A percentile compares a stretch with the other conserved stretches of the same genome.
These are phyloP conservation scores for Poterioochromonas sp. DNA, from an alignment of 352 stramenopile species.

Conservation along the genomic window DNA sequence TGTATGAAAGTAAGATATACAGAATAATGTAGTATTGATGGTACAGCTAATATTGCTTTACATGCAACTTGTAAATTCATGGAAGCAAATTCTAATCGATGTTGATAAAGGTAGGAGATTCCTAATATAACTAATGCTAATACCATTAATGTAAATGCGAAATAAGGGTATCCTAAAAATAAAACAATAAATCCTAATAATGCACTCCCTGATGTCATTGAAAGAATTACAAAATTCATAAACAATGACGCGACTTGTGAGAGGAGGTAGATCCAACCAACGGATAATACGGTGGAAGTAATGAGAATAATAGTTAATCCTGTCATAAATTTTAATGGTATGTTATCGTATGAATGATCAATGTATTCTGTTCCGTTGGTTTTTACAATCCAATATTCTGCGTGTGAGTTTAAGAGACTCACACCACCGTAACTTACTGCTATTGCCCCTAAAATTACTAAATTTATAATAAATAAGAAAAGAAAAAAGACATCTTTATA, in stretches of 20 bases:
- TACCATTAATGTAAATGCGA: neutral
- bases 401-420: neutral
- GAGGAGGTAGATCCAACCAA: neutral
- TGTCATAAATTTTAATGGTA: neutral
- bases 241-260: neutral
- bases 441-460: neutral
- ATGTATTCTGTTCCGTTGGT: neutral
- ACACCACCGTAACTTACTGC: neutral
- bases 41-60: slow-evolving; percentile 73
- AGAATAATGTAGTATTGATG: slow-evolving; percentile 67
- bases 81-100: slow-evolving; percentile 79
- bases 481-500: slow-evolving; percentile 3
- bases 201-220: neutral
- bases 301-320: neutral
- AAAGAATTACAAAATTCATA: neutral
- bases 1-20: slow-evolving; percentile 73
- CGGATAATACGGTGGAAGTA: neutral
- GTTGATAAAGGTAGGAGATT: neutral
- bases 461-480: neutral
- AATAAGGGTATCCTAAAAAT: neutral
- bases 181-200: neutral
- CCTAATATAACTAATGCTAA: neutral
- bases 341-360: neutral
- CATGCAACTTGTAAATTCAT: slow-evolving; percentile 76
- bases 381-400: neutral